phyloP scores from a whole-genome alignment of 2,329 filamentous ascomycete species.

The Clarireedia hainanense region DNA sequence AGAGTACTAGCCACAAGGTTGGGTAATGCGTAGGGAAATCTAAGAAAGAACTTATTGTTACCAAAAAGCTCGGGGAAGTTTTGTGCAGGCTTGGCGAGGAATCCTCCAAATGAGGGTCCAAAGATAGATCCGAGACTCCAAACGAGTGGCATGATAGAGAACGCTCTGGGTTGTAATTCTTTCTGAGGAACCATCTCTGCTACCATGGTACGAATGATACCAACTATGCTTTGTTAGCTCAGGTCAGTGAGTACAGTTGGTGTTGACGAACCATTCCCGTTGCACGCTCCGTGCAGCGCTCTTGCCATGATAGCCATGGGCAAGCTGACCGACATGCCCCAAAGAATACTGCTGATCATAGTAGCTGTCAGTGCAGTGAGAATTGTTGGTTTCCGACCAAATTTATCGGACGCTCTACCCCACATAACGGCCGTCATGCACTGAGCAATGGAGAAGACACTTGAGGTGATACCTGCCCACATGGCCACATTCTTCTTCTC shows the following conservation, averaged over 20 bases:
- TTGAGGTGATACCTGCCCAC: constrained; percentile 71
- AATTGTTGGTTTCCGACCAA: constrained; percentile 78
- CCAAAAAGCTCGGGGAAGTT: constrained; percentile 68
- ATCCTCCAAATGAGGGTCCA: constrained; percentile 80
- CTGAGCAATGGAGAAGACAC: constrained; percentile 65
- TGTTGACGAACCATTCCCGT: constrained; percentile 61
- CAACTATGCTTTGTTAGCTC: constrained; percentile 43
- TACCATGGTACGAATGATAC: constrained; percentile 85
- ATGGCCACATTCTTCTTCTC: constrained; percentile 64
- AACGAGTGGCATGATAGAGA: constrained; percentile 86
- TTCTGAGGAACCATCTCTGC: constrained; percentile 86
- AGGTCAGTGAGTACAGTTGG: neutral
- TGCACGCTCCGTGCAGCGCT: constrained; percentile 72
- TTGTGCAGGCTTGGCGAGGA: constrained; percentile 71
- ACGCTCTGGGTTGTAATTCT: constrained; percentile 79
- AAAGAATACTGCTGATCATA: constrained; percentile 73
- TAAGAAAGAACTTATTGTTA: constrained; percentile 56
- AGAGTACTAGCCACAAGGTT: constrained; percentile 71
- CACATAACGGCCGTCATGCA: constrained; percentile 65
- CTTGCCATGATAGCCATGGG: constrained; percentile 73
- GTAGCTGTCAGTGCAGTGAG: constrained; percentile 66
- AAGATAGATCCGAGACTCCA: constrained; percentile 86
- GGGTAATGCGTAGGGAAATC: constrained; percentile 75
- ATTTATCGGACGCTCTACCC: constrained; percentile 68
- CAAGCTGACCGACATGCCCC: constrained; percentile 75